phyloP scores from a whole-genome alignment of 345 rosid species.

The Hibiscus tridactylites region DNA sequence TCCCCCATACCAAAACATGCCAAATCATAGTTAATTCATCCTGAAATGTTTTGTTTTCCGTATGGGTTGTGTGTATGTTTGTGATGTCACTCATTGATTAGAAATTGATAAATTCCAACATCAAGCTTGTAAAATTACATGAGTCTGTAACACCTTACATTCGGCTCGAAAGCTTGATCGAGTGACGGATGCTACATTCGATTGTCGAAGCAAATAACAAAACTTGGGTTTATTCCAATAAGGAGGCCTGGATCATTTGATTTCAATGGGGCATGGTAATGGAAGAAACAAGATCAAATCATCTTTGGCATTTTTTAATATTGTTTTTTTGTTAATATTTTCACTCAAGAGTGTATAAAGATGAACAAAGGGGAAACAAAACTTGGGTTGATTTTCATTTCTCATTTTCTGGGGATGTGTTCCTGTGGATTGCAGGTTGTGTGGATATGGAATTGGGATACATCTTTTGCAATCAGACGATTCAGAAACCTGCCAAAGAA shows the following conservation, averaged over 20 bases:
- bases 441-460: constrained; percentile 53
- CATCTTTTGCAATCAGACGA: constrained; percentile 67
- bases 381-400: neutral
- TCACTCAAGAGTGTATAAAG: neutral
- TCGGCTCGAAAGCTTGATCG: too few relatives aligned
- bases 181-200: too few relatives aligned
- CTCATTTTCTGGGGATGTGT: neutral
- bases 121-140: too few relatives aligned
- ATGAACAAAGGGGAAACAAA: neutral
- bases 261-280: constrained; percentile 87
- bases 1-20: too few relatives aligned
- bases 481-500: constrained; percentile 56
- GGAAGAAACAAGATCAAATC: neutral
- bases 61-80: too few relatives aligned
- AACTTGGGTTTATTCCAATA: constrained; percentile 71
- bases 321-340: neutral
- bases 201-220: too few relatives aligned
- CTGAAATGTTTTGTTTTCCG: too few relatives aligned
- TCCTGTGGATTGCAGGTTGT: too few relatives aligned
- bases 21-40: too few relatives aligned
- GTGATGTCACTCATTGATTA: too few relatives aligned
- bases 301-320: neutral
- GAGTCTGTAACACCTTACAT: too few relatives aligned
- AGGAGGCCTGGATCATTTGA: constrained; percentile 81
- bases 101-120: too few relatives aligned